These are phyloP conservation scores for Blastomyces parvus DNA, from an alignment of 2,329 filamentous ascomycete species.

Conservation along the genomic window DNA sequence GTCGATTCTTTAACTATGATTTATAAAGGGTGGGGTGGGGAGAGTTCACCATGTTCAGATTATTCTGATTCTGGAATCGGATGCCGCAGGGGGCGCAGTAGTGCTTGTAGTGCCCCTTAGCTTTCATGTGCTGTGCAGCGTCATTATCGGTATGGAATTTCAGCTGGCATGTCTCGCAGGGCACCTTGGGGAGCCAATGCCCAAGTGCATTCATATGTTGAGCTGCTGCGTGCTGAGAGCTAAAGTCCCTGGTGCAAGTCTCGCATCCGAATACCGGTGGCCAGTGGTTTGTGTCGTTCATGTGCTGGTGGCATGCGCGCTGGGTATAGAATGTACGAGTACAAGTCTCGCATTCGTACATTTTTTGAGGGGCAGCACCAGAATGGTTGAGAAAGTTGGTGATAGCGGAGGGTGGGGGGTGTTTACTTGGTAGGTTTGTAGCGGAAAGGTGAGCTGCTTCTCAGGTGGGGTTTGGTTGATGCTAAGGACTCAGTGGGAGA, in stretches of 20 bases:
- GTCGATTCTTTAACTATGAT: no score
- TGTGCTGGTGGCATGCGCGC: conserved; percentile 18
- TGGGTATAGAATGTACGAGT: conserved; percentile 12
- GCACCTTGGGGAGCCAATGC: conserved; percentile 21
- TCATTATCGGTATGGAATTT: conserved; percentile 16
- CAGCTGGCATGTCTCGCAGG: conserved; percentile 24
- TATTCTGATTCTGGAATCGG: conserved; percentile 26
- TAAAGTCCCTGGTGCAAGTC: conserved; percentile 22
- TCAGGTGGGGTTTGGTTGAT: no score
- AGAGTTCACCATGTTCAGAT: conserved; percentile 26
- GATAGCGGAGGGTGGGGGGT: no score
- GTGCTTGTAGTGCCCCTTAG: conserved; percentile 20
- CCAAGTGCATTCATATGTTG: conserved; percentile 26
- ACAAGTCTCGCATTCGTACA: conserved; percentile 21
- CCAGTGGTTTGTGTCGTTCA: conserved; percentile 21
- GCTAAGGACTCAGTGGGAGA: no score
- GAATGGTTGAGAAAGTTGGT: no score
- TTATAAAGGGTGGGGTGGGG: no score
- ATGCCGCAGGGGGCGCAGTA: conserved; percentile 28
- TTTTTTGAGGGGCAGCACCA: background rate
- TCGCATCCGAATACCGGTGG: conserved; percentile 22
- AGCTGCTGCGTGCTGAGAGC: conserved; percentile 17
- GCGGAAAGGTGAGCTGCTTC: no score
- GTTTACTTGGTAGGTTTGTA: no score
- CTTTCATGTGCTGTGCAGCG: conserved; percentile 23